Evolutionary conservation across 495 filamentous ascomycete genomes (phyloP).

Genomic region (Penicillium goetzii): DNA sequence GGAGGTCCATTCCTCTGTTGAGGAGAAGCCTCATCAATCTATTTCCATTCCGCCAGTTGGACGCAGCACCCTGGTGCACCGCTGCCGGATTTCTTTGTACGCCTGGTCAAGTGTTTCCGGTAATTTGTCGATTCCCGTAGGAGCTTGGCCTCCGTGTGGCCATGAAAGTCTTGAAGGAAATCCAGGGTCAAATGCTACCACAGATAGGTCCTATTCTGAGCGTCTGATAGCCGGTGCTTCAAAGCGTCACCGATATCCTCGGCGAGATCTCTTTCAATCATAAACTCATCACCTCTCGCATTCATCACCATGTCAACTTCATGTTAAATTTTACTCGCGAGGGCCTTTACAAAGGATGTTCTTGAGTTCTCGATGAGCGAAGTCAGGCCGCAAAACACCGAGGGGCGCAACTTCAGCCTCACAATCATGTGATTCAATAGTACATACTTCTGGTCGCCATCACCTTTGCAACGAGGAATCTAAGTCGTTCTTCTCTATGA

Average conservation of each 20-base stretch:
- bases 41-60: neutral
- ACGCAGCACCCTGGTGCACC: neutral
- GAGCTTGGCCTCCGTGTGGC: neutral
- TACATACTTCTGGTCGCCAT: too few relatives aligned
- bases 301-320: constrained; percentile 6
- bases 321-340: too few relatives aligned
- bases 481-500: too few relatives aligned
- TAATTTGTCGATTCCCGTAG: neutral
- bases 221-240: neutral
- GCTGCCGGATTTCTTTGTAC: neutral
- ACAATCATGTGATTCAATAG: neutral
- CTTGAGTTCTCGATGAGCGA: neutral
- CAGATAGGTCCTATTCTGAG: neutral
- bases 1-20: neutral
- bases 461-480: too few relatives aligned
- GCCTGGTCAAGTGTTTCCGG: neutral
- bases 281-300: neutral
- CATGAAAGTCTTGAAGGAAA: neutral
- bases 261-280: neutral
- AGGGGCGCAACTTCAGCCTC: neutral
- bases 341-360: too few relatives aligned
- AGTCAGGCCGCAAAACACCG: neutral
- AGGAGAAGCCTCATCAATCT: neutral
- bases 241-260: neutral
- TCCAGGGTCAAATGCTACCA: neutral